Conservation (phyloP, 1,284 basidiomycete genomes). For the Austroboletus olivaceoglutinosus region DNA sequence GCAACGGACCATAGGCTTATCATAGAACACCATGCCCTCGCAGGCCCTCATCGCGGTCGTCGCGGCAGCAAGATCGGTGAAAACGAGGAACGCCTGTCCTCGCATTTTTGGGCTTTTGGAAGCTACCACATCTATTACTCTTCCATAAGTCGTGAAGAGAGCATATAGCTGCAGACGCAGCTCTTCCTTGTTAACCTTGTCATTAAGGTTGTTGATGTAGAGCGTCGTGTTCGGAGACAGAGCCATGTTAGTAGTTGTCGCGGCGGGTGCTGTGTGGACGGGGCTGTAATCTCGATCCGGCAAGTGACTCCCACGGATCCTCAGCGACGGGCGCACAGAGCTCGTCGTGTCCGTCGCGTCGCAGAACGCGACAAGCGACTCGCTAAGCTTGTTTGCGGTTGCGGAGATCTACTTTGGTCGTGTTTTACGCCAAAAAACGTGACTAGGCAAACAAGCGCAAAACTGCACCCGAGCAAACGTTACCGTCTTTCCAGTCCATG, state of each 20-base stretch:
- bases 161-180: constrained; percentile 80
- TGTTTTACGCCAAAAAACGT: constrained; percentile 30
- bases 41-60: constrained; percentile 90
- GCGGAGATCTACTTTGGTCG: constrained; percentile 18
- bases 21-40: constrained; percentile 91
- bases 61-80: constrained; percentile 83
- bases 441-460: constrained; percentile 33
- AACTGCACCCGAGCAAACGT: constrained; percentile 17
- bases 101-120: constrained; percentile 85
- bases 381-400: constrained; percentile 8
- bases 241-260: constrained; percentile 36
- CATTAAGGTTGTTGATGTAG: constrained; percentile 93
- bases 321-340: background rate
- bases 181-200: constrained; percentile 94
- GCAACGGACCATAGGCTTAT: constrained; percentile 77
- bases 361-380: background rate
- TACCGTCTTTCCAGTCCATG: constrained; percentile 17
- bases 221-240: constrained; percentile 80
- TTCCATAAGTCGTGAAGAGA: constrained; percentile 92
- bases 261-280: background rate
- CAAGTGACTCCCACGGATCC: constrained; percentile 38
- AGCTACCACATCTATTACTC: constrained; percentile 93
- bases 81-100: constrained; percentile 97
- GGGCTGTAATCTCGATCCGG: constrained; percentile 15
- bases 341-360: constrained; percentile 10